Evolutionary conservation across 2,329 filamentous ascomycete genomes (phyloP).

Genomic region (Mollisia scopiformis): DNA sequence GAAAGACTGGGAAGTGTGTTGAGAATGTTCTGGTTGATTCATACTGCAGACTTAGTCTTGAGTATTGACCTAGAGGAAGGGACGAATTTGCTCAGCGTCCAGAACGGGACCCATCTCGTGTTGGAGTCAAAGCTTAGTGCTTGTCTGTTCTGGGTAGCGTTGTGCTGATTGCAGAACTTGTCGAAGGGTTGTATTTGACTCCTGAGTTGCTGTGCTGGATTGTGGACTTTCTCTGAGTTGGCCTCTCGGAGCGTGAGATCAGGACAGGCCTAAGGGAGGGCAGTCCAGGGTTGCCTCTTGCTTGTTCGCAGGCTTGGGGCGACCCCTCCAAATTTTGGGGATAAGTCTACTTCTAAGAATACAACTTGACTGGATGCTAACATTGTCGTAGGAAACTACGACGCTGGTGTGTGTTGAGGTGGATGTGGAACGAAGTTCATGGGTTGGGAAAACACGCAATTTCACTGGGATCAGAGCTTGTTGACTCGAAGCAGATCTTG

Average conservation of each 20-base stretch:
- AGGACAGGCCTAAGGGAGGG: conserved; percentile 35
- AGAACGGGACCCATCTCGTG: conserved; percentile 80
- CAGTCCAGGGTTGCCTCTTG: conserved; percentile 37
- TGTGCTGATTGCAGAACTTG: conserved; percentile 19
- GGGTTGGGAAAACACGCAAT: too few species aligned
- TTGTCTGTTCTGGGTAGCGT: conserved; percentile 61
- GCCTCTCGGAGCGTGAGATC: conserved; percentile 13
- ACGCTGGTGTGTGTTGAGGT: neutral
- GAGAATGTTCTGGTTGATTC: conserved; percentile 18
- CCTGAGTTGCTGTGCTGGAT: conserved; percentile 23
- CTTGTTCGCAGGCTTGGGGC: conserved; percentile 20
- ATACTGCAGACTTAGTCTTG: conserved; percentile 25
- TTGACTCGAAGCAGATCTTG: too few species aligned
- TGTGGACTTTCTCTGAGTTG: conserved; percentile 18
- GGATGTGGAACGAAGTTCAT: too few species aligned
- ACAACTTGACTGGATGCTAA: conserved; percentile 20
- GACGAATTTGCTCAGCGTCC: conserved; percentile 25
- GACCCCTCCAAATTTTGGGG: conserved; percentile 36
- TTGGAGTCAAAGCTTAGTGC: conserved; percentile 93
- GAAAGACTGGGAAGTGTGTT: conserved; percentile 29
- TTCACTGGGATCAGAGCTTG: too few species aligned
- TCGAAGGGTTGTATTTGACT: conserved; percentile 10
- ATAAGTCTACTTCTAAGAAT: conserved; percentile 33
- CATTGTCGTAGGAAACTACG: conserved; percentile 19
- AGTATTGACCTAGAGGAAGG: conserved; percentile 10